Percentiles rank a stretch among this genome's conserved stretches.
These are phyloP conservation scores for Thuja plicata DNA, from an alignment of 83 land plant species.

Conservation along the genomic window DNA sequence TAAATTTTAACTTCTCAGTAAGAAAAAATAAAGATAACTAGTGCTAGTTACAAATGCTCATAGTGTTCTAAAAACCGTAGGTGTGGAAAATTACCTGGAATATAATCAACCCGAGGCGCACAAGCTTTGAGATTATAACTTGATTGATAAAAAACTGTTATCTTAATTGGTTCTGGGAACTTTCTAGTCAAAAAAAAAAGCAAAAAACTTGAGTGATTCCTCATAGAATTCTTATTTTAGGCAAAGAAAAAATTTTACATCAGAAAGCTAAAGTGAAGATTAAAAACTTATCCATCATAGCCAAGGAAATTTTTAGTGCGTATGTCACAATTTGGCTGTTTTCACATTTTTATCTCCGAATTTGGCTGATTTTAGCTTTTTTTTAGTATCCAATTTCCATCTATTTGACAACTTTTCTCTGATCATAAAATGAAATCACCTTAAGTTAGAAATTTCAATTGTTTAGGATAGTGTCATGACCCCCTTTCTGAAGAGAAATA, in stretches of 20 bases:
- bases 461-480: no score
- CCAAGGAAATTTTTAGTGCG: no score
- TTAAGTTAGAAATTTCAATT: no score
- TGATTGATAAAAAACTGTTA: conserved; percentile 53
- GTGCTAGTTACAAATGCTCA: not conserved
- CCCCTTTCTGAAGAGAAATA: no score
- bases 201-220: not conserved
- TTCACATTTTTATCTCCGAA: no score
- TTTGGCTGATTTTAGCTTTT: no score
- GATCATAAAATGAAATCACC: no score
- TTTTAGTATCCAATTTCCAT: no score
- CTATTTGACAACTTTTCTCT: no score
- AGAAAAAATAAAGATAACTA: not conserved
- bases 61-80: not conserved
- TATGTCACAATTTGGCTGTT: no score
- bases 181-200: conserved; percentile 21
- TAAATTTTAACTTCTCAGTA: not conserved
- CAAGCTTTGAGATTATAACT: conserved; percentile 14
- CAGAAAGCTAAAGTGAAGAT: not conserved
- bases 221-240: not conserved
- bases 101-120: conserved; percentile 63
- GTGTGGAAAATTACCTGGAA: conserved; percentile 58
- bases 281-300: not conserved
- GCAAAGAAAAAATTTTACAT: not conserved
- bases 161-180: conserved; percentile 64